These are phyloP conservation scores for Eutypa lata DNA, from an alignment of 2,329 filamentous ascomycete genomes.

Conservation along the genomic window DNA sequence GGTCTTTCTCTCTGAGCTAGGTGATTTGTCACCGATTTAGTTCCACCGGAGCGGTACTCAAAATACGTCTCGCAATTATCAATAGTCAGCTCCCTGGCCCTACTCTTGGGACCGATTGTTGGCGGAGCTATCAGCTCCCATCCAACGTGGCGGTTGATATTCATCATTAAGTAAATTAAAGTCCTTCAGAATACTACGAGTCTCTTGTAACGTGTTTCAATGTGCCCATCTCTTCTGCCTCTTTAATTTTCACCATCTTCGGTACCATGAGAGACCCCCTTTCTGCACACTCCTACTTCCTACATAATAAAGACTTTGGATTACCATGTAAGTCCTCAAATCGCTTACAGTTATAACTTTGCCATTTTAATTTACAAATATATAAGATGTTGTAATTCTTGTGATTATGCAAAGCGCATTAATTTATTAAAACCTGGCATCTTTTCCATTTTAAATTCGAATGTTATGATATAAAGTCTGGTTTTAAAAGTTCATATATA, in stretches of 20 bases:
- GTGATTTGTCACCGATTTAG: background rate
- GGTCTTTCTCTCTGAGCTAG: background rate
- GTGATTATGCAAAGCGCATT: no score
- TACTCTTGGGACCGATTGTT: background rate
- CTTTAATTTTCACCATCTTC: background rate
- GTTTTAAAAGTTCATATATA: no score
- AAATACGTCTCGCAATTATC: background rate
- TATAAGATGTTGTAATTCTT: no score
- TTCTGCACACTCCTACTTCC: no score
- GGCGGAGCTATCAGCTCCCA: background rate
- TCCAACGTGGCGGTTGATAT: background rate
- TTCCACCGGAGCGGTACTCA: background rate
- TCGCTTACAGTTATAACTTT: no score
- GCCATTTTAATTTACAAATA: no score
- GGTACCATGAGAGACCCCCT: no score
- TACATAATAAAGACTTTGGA: no score
- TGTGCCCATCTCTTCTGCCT: background rate
- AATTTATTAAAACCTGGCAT: no score
- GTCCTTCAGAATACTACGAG: background rate
- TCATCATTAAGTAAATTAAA: background rate
- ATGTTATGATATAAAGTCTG: no score
- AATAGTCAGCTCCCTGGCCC: background rate
- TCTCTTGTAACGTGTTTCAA: background rate
- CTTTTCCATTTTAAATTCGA: no score
- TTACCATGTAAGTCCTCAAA: no score